A percentile compares a stretch with the other conserved stretches of the same genome.
phyloP scores from a whole-genome alignment of 768 basidiomycete genomes.

The Trametes cinnabarina region DNA sequence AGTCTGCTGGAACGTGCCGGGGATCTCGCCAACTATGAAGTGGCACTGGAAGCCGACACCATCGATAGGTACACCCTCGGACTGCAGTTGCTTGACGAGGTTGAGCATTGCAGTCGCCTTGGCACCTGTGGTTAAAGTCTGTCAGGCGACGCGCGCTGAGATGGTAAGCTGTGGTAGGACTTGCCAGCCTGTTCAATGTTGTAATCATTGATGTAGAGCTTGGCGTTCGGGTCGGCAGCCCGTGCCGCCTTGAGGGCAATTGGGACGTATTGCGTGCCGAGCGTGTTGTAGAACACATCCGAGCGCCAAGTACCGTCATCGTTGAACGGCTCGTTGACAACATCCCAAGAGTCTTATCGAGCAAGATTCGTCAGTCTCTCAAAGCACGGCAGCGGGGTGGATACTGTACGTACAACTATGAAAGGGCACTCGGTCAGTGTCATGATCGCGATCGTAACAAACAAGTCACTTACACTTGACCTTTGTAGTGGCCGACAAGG shows the following conservation, averaged over 20 bases:
- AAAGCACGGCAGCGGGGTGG: neutral
- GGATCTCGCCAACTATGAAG: conserved; percentile 57
- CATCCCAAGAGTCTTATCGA: conserved; percentile 48
- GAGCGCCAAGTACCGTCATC: conserved; percentile 57
- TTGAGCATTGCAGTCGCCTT: conserved; percentile 57
- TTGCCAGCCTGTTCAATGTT: conserved; percentile 32
- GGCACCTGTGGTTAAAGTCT: too few relatives aligned
- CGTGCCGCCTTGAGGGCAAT: conserved; percentile 54
- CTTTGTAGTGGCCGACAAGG: conserved; percentile 39
- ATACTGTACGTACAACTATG: conserved; percentile 14
- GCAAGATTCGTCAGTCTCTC: conserved; percentile 11
- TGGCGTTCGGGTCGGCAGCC: conserved; percentile 51
- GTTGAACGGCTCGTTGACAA: conserved; percentile 59
- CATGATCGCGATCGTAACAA: neutral
- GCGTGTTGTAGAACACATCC: conserved; percentile 51
- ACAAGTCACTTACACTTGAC: conserved; percentile 32
- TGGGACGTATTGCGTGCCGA: conserved; percentile 47
- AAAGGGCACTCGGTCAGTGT: neutral
- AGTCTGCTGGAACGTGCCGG: conserved; percentile 44
- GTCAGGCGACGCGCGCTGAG: too few relatives aligned
- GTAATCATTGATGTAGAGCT: conserved; percentile 53
- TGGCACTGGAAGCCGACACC: conserved; percentile 63
- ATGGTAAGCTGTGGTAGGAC: too few relatives aligned
- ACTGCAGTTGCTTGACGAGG: conserved; percentile 48
- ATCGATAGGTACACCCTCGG: conserved; percentile 51